Conservation (phyloP, 176 grass and related monocot genomes). For the Triticum timopheevii region DNA sequence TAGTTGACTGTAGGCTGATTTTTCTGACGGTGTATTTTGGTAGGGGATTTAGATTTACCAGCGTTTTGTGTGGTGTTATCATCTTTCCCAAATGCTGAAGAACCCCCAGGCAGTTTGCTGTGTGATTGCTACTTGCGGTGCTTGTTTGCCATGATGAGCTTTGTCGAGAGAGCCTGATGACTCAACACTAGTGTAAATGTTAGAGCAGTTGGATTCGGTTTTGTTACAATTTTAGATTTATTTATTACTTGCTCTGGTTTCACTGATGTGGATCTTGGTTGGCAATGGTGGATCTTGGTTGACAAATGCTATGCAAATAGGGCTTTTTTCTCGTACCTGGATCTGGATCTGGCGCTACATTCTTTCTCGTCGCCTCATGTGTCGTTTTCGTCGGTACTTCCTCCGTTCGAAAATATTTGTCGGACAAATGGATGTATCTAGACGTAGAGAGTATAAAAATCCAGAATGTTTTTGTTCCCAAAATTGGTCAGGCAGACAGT, state of each 20-base stretch:
- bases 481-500: background rate
- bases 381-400: background rate
- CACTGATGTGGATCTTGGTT: background rate
- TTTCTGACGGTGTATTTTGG: background rate
- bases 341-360: background rate
- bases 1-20: background rate
- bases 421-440: background rate
- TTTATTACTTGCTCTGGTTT: too few relatives aligned
- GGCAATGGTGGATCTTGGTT: background rate
- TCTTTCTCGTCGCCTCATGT: background rate
- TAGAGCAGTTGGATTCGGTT: background rate
- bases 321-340: background rate
- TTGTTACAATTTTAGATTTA: background rate
- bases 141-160: background rate
- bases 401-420: too few relatives aligned
- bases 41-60: slow-evolving; percentile 5
- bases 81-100: background rate
- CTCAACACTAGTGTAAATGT: background rate
- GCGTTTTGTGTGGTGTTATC: background rate
- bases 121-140: background rate
- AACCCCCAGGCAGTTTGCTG: background rate
- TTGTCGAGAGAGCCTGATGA: background rate
- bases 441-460: background rate
- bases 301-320: too few relatives aligned
- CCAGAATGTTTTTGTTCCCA: background rate